phyloP scores from a whole-genome alignment of 306 rosid genomes.

The Cucumis hystrix region DNA sequence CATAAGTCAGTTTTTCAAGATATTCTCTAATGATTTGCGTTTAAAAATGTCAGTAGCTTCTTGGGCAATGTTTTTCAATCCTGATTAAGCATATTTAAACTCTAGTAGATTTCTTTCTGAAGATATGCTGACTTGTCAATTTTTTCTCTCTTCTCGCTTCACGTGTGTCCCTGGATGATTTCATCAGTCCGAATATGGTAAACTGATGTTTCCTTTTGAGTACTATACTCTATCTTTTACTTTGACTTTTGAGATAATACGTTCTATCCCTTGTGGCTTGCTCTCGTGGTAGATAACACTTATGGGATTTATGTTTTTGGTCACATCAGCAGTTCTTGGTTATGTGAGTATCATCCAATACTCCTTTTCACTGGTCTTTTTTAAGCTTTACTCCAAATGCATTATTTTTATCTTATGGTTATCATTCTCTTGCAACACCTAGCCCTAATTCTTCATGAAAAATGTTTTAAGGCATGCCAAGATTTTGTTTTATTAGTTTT shows the following conservation, averaged over 20 bases:
- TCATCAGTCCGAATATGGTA: constrained; percentile 94
- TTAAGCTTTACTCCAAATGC: not conserved
- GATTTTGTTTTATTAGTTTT: not conserved
- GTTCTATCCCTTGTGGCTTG: constrained; percentile 1
- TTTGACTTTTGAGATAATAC: not conserved
- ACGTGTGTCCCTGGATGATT: not conserved
- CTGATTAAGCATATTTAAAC: not conserved
- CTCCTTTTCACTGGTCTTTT: not conserved
- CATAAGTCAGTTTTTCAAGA: not conserved
- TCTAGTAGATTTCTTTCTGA: not conserved
- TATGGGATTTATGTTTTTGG: constrained; percentile 66
- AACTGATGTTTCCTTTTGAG: constrained; percentile 1
- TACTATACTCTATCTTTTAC: constrained; percentile 1
- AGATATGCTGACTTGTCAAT: not conserved
- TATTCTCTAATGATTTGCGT: not conserved
- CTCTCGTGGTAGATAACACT: constrained; percentile 67
- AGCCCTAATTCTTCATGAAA: not conserved
- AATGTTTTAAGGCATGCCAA: not conserved
- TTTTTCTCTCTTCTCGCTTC: not conserved
- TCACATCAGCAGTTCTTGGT: constrained; percentile 74
- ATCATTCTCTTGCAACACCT: not conserved
- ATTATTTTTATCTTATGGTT: not conserved
- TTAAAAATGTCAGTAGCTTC: not conserved
- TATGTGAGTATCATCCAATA: constrained; percentile 44
- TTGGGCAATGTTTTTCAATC: not conserved